Base-by-base conservation (phyloP, 2,329 filamentous ascomycete genomes). In the Penicillium sp. region DNA sequence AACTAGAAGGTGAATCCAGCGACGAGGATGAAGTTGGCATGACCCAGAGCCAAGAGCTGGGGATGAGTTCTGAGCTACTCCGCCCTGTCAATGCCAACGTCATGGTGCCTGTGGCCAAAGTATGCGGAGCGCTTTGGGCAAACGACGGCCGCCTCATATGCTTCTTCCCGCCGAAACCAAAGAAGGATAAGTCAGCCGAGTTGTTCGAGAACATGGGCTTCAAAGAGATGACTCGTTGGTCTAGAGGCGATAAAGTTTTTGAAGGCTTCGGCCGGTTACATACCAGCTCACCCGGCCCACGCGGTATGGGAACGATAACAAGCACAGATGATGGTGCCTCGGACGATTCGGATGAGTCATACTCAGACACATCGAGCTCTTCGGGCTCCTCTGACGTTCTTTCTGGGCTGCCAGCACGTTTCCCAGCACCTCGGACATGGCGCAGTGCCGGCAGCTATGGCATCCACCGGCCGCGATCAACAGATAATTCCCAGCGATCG, bases 1-100 rank as follows among this genome's bases (percentile, higher is more conserved):
- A 70, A 47, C 55, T 80, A 38, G 78, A 75, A 31, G 89, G 90
- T 57, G 91, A 90, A 64, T 97, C 91, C 3, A 96, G 90, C 66
- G 89, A 91, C 61, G 89, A 91, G 59, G 90, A 93, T 63, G 90
- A 93, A 57, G 70, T 79, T 54, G 73, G 75, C 17, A 61, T 76
- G 68, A 72, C 72, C 56, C 74, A 77, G 53, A 75, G 71, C 23
- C 75, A 79, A 55, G 76, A 78, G 41, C 64, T 81, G 52, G 78
- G 78, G 27, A 74, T 77, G 70, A 79, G 80, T 60, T 80, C 82
- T 57, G 82, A 82, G 56, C 72, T 81, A 21, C 77, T 85, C 61
- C 78, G 79, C 47, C 77, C 79, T 10, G 76, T 82, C 27, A 83
- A 83, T 81, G 72, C 85, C 76, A 86, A 86, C 70, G 81, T 84